Evolutionary conservation across 176 grass and related monocot genomes (phyloP), one percentile per base, ranked within the genome.

Genomic region (Oryza glumipatula): DNA sequence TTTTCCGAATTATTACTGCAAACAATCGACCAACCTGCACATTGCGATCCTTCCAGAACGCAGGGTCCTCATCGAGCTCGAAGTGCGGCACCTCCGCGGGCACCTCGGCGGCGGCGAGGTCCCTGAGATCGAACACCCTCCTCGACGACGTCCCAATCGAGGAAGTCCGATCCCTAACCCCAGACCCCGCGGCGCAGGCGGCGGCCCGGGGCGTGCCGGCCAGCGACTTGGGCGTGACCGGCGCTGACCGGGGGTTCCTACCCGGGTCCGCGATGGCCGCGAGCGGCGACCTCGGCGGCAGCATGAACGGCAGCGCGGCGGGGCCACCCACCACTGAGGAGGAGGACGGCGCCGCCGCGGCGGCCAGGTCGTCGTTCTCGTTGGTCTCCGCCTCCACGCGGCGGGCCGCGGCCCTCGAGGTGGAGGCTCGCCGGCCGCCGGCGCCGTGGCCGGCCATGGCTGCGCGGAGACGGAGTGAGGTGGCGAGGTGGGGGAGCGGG

Each of bases 21-120:
- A 10, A 21, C 39, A 41, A 8, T 41, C 7, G 39, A 36, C 85
- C 46, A 19, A 94, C 95, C 95, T 98, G 95, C 15, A 98, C 95
- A 88, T 98, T 98, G 63, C 88, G 82, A 84, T 98, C 89, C 85
- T 86, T 95, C 90, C 95, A 98, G 83, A 98, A 98, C 6, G 89
- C 90, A 30, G 91, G 89, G 51, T 98, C 93, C 85, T 95, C 95
- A 13, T 93, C 87, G 73, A 98, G 95, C 75, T 95, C 95, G 74
- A 98, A 98, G 63, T 91, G 81, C 14, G 88, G 82, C 64, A 89
- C 88, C 72, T 95, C 92, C 9, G 65, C 49, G 44, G 83, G 83
- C 82, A 88, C 54, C 24, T 94, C 89, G 56, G 79, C 46, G 12
- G 68, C 76, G 6, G 76, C 80, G 69, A 87, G 49, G 82, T 79